A percentile compares a stretch with the other conserved stretches of the same genome.
These are phyloP conservation scores for Mallotus repandus DNA, from an alignment of 441 rosid genomes.

Conservation along the genomic window DNA sequence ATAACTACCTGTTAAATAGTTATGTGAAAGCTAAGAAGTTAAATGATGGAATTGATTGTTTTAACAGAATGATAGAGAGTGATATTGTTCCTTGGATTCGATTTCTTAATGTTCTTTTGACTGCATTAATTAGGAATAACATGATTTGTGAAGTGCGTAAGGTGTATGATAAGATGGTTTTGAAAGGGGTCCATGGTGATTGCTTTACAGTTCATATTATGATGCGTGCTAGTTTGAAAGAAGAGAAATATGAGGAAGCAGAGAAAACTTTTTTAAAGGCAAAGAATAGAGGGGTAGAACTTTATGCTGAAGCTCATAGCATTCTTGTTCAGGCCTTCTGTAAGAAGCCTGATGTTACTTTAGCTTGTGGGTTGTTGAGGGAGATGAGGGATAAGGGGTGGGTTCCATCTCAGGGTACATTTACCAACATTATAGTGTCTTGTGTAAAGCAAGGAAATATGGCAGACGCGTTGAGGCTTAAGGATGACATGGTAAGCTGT, in stretches of 20 bases:
- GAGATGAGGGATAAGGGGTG: constrained; percentile 56
- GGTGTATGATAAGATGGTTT: constrained; percentile 46
- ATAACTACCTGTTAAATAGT: constrained; percentile 52
- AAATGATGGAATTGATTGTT: constrained; percentile 44
- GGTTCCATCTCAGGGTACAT: constrained; percentile 43
- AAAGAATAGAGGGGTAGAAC: constrained; percentile 45
- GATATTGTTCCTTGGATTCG: constrained; percentile 34
- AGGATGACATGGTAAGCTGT: constrained; percentile 68
- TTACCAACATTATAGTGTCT: constrained; percentile 50
- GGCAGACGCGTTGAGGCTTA: constrained; percentile 56
- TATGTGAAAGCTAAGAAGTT: constrained; percentile 39
- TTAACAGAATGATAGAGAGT: constrained; percentile 38
- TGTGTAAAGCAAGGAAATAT: constrained; percentile 55
- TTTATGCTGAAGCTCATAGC: constrained; percentile 42
- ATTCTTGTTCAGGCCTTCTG: constrained; percentile 50
- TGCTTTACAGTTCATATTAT: constrained; percentile 35
- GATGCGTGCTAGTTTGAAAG: constrained; percentile 56
- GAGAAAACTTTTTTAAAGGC: constrained; percentile 41
- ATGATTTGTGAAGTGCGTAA: constrained; percentile 40
- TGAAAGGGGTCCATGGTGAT: constrained; percentile 48
- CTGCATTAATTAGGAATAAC: constrained; percentile 36
- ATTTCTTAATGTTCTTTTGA: constrained; percentile 37
- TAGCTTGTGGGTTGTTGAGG: constrained; percentile 46
- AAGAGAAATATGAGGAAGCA: constrained; percentile 46
- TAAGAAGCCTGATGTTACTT: constrained; percentile 34